Conservation (phyloP, 768 basidiomycete species). For the Zangia roseola region DNA sequence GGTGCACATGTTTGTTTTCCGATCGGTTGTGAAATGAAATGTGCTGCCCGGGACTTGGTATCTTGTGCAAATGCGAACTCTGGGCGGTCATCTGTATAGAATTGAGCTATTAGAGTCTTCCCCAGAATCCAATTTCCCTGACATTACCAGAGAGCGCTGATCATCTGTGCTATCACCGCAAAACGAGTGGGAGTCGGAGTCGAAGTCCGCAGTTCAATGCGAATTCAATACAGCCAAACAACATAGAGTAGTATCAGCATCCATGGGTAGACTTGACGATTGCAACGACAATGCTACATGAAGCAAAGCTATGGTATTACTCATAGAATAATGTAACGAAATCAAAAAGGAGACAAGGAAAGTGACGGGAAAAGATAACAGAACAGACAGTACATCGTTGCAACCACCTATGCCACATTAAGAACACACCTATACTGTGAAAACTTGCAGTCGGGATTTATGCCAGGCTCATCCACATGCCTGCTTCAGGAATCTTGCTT, state of each 20-base stretch:
- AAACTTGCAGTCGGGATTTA: constrained; percentile 15
- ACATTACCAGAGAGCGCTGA: too few species aligned
- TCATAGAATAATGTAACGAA: constrained; percentile 32
- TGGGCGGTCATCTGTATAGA: too few species aligned
- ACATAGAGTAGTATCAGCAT: constrained; percentile 10
- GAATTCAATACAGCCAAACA: not conserved
- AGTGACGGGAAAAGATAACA: not conserved
- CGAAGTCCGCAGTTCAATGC: too few species aligned
- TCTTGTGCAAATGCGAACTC: too few species aligned
- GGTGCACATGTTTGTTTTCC: too few species aligned
- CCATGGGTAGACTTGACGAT: constrained; percentile 16
- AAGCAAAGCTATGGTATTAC: constrained; percentile 29
- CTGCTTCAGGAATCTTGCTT: constrained; percentile 62
- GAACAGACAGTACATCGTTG: constrained; percentile 10
- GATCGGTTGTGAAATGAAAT: too few species aligned
- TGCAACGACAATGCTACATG: constrained; percentile 31
- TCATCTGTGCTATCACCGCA: too few species aligned
- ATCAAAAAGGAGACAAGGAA: not conserved
- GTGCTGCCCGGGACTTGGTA: too few species aligned
- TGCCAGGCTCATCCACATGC: constrained; percentile 84
- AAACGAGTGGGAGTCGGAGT: too few species aligned
- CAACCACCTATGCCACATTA: constrained; percentile 11
- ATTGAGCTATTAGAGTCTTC: too few species aligned
- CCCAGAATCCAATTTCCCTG: too few species aligned
- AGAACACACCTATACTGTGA: constrained; percentile 3